These are phyloP conservation scores for Pseudogymnoascus sp. DNA, from an alignment of 2,329 filamentous ascomycete genomes.

Conservation along the genomic window DNA sequence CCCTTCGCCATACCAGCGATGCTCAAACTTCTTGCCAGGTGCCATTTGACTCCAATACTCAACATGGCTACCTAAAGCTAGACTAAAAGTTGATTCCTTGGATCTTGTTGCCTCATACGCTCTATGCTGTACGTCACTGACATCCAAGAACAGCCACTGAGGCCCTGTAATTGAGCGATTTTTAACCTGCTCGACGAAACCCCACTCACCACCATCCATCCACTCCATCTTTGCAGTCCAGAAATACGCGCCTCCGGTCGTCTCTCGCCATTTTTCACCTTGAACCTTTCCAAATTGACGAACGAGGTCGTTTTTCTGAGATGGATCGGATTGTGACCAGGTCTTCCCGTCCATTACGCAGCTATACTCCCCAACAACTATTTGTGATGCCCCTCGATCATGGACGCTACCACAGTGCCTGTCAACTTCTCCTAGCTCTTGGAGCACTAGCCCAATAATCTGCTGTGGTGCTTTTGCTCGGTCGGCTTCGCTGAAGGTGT, in stretches of 20 bases:
- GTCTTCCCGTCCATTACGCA: slow-evolving; percentile 46
- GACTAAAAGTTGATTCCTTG: slow-evolving; percentile 30
- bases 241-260: slow-evolving; percentile 47
- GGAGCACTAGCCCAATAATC: slow-evolving; percentile 39
- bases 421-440: slow-evolving; percentile 39
- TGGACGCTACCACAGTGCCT: slow-evolving; percentile 40
- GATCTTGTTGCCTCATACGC: slow-evolving; percentile 34
- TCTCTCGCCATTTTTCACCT: slow-evolving; percentile 40
- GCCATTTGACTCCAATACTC: slow-evolving; percentile 42
- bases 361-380: slow-evolving; percentile 51
- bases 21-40: slow-evolving; percentile 41
- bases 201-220: slow-evolving; percentile 56
- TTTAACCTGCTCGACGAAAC: slow-evolving; percentile 46
- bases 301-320: slow-evolving; percentile 36
- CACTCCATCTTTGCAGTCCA: slow-evolving; percentile 56
- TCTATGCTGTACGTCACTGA: slow-evolving; percentile 31
- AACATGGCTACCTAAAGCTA: slow-evolving; percentile 37
- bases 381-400: slow-evolving; percentile 41
- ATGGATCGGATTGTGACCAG: slow-evolving; percentile 39
- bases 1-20: slow-evolving; percentile 47
- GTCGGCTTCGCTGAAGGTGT: slow-evolving; percentile 47
- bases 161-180: slow-evolving; percentile 37
- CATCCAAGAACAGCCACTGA: slow-evolving; percentile 30
- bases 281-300: slow-evolving; percentile 43
- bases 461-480: slow-evolving; percentile 43